These are phyloP conservation scores for Nannochloris sp. DNA, from an alignment of 139 green algal species.

Conservation along the genomic window DNA sequence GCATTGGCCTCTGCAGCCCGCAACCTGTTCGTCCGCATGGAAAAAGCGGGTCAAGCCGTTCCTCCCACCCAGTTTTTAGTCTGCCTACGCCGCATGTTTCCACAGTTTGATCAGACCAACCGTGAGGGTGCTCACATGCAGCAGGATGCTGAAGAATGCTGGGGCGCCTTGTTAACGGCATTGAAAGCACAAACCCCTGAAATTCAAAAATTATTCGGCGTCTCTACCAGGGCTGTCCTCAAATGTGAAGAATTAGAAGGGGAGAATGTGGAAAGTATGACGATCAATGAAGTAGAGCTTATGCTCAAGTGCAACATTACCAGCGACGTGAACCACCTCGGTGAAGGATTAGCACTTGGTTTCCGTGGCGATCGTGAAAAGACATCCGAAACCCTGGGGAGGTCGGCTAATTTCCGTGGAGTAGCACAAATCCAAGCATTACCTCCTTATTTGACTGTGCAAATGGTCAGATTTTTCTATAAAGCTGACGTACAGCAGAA, in stretches of 20 bases:
- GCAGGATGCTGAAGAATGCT: conserved; percentile 99
- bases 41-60: conserved; percentile 52
- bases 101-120: conserved; percentile 86
- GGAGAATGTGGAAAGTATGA: conserved; percentile 32
- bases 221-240: conserved; percentile 62
- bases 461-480: conserved; percentile 94
- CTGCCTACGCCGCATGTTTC: conserved; percentile 71
- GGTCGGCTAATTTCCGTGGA: conserved; percentile 67
- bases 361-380: conserved; percentile 86
- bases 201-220: conserved; percentile 78
- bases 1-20: conserved; percentile 50
- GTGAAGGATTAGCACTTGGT: conserved; percentile 71
- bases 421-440: conserved; percentile 50
- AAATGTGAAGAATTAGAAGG: conserved; percentile 78
- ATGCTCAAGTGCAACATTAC: conserved; percentile 97
- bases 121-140: conserved; percentile 73
- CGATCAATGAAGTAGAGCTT: conserved; percentile 52
- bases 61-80: conserved; percentile 75
- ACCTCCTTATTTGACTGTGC: conserved; percentile 82
- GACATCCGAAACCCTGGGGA: conserved; percentile 46
- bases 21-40: conserved; percentile 62
- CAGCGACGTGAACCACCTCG: conserved; percentile 80
- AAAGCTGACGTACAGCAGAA: conserved; percentile 84
- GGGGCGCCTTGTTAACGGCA: conserved; percentile 73
- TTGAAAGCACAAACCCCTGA: conserved; percentile 54